Conservation (phyloP, 2,329 filamentous ascomycete species). For the Colletotrichum filicis region DNA sequence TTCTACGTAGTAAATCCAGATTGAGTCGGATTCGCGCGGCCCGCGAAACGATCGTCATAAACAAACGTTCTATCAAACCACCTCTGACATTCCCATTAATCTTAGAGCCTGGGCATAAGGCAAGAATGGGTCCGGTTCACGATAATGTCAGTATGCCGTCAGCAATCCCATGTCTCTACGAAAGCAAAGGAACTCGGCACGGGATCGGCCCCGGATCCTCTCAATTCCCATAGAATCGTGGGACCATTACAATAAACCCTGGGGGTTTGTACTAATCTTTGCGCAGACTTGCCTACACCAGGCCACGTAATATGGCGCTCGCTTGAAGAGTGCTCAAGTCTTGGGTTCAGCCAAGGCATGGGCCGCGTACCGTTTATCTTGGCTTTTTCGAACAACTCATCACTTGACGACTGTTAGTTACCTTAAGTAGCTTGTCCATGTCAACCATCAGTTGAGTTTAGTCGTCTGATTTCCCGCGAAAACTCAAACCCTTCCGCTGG, state of each 20-base stretch:
- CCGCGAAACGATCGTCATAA: not conserved
- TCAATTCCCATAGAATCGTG: not conserved
- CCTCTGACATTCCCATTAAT: not conserved
- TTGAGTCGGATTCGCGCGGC: not conserved
- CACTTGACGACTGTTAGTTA: not conserved
- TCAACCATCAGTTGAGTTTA: not conserved
- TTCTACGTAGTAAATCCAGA: no score
- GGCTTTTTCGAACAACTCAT: slow-evolving; percentile 19
- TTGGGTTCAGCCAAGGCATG: not conserved
- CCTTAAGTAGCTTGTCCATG: not conserved
- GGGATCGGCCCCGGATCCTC: not conserved
- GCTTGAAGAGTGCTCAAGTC: not conserved
- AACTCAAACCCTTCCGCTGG: slow-evolving; percentile 8
- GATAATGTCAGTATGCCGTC: slow-evolving; percentile 12
- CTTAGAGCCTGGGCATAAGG: not conserved
- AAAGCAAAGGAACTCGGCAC: not conserved
- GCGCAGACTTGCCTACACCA: not conserved
- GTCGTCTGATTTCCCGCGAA: not conserved
- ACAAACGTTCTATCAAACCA: not conserved
- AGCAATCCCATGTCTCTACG: not conserved
- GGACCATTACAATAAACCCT: not conserved
- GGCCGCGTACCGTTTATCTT: not conserved
- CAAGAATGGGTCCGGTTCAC: not conserved
- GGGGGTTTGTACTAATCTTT: not conserved
- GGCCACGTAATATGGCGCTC: not conserved